These are phyloP conservation scores for Diplodia mutila DNA, from an alignment of 2,329 filamentous ascomycete genomes.

Conservation along the genomic window DNA sequence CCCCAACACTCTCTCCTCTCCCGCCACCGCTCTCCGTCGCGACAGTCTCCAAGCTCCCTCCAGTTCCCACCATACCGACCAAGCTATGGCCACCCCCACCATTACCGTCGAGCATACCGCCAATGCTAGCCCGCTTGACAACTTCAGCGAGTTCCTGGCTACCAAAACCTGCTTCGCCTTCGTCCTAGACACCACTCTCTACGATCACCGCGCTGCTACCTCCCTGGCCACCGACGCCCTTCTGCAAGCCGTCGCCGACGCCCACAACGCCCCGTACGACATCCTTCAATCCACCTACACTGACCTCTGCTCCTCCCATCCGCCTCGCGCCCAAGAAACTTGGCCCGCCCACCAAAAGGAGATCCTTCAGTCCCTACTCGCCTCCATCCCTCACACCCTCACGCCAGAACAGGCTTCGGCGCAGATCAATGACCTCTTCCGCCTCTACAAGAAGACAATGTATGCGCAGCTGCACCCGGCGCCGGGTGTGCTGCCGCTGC, in stretches of 20 bases:
- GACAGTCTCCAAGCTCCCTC: background rate
- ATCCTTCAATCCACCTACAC: conserved; percentile 7
- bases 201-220: conserved; percentile 8
- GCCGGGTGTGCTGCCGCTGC: conserved; percentile 13
- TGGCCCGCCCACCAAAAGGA: conserved; percentile 12
- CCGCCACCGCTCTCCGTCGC: background rate
- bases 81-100: conserved; percentile 3
- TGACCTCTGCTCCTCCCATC: background rate
- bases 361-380: background rate
- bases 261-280: background rate
- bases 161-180: conserved; percentile 25
- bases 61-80: background rate
- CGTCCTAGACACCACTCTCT: conserved; percentile 21
- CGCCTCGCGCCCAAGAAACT: background rate
- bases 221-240: conserved; percentile 12
- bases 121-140: conserved; percentile 4
- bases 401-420: background rate
- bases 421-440: conserved; percentile 13
- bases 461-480: conserved; percentile 21
- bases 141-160: conserved; percentile 14
- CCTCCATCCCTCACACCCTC: background rate
- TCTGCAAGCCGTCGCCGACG: conserved; percentile 8
- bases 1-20: background rate
- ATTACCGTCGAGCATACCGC: conserved; percentile 10
- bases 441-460: conserved; percentile 25